Evolutionary conservation across 306 rosid species (phyloP).

Genomic region (Mimosa pudica): DNA sequence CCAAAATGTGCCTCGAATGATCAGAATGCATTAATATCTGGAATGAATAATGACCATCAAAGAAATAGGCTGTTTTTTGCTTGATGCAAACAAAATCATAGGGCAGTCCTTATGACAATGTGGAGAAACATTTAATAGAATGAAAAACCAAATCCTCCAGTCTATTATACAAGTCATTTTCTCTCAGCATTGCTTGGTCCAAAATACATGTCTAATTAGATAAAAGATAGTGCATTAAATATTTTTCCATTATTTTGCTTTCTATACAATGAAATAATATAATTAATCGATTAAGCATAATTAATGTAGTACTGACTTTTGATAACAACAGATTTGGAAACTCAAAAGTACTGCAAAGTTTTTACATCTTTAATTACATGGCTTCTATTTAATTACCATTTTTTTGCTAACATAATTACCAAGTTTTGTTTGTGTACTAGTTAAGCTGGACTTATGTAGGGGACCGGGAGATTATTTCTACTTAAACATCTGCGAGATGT

Average conservation of each 20-base stretch:
- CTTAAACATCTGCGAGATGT: background rate
- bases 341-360: background rate
- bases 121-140: conserved; percentile 12
- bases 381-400: background rate
- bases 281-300: background rate
- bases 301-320: background rate
- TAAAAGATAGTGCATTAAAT: background rate
- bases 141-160: background rate
- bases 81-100: background rate
- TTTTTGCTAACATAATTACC: no score
- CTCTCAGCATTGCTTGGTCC: background rate
- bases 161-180: background rate
- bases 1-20: conserved; percentile 26
- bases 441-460: background rate
- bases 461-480: background rate
- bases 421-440: background rate
- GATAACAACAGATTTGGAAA: background rate
- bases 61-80: conserved; percentile 7
- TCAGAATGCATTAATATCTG: conserved; percentile 31
- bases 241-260: background rate
- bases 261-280: background rate
- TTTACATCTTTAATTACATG: background rate
- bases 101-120: conserved; percentile 20
- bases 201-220: background rate
- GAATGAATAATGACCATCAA: conserved; percentile 15